A percentile compares a stretch with the other conserved stretches of the same genome.
Conservation (phyloP, 1,139 yeast genomes). For the Kodamaea plutei region DNA sequence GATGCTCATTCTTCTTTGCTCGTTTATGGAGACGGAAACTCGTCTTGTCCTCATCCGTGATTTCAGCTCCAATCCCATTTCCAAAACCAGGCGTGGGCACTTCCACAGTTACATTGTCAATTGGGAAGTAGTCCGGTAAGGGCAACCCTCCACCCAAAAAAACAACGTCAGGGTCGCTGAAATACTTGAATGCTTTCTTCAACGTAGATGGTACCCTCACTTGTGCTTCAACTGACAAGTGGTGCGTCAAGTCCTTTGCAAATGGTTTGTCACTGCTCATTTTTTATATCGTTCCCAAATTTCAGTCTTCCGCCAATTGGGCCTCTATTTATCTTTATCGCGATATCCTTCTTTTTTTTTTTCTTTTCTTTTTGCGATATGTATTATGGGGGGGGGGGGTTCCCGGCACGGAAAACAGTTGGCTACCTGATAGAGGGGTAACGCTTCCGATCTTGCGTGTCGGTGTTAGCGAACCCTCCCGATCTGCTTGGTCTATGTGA, state of each 20-base stretch:
- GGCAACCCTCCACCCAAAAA: constrained; percentile 97
- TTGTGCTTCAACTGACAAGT: constrained; percentile 73
- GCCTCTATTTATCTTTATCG: too few species aligned
- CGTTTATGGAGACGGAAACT: constrained; percentile 44
- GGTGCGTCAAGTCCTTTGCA: constrained; percentile 70
- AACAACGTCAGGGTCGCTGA: constrained; percentile 67
- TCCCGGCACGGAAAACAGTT: too few species aligned
- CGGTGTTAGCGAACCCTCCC: too few species aligned
- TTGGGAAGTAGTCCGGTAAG: constrained; percentile 84
- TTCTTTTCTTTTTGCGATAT: too few species aligned
- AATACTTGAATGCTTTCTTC: constrained; percentile 80
- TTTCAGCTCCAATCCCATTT: constrained; percentile 68
- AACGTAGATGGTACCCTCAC: constrained; percentile 76
- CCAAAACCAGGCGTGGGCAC: constrained; percentile 75
- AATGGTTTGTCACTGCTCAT: constrained; percentile 11
- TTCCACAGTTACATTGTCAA: constrained; percentile 66
- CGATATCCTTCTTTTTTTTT: too few species aligned
- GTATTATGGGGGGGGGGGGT: too few species aligned
- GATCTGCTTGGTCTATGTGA: too few species aligned
- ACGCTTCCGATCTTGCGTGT: too few species aligned
- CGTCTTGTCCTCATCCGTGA: constrained; percentile 47
- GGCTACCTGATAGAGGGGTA: too few species aligned
- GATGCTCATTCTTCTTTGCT: constrained; percentile 28
- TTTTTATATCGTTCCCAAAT: too few species aligned
- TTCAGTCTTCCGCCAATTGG: too few species aligned